Conservation (phyloP, 2,329 filamentous ascomycete genomes). For the Beauveria varroae region DNA sequence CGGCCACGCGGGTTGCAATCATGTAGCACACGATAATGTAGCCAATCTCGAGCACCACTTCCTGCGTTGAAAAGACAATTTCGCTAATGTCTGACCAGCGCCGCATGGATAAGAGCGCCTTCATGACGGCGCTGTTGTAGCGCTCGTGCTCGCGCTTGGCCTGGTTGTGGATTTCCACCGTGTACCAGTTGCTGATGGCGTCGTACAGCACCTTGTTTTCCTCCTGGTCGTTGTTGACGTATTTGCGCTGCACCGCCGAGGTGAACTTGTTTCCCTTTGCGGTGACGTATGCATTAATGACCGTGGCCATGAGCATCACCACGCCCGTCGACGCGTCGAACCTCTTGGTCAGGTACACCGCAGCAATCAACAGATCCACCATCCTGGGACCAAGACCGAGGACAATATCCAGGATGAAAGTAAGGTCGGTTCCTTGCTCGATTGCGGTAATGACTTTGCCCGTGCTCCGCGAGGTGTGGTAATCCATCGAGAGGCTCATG, state of each 20-base stretch:
- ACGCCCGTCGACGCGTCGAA: slow-evolving; percentile 31
- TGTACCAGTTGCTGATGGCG: slow-evolving; percentile 38
- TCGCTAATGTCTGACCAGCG: slow-evolving; percentile 11
- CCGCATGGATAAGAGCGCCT: slow-evolving; percentile 9
- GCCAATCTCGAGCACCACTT: slow-evolving; percentile 15
- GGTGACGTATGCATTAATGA: slow-evolving; percentile 14
- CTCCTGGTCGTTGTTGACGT: slow-evolving; percentile 12
- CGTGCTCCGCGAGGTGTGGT: slow-evolving; percentile 56
- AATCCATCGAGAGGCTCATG: slow-evolving; percentile 60
- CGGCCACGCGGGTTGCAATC: slow-evolving; percentile 5
- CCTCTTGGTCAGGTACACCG: slow-evolving; percentile 50
- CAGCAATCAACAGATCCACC: slow-evolving; percentile 51
- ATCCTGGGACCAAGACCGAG: slow-evolving; percentile 53
- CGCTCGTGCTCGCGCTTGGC: slow-evolving; percentile 18
- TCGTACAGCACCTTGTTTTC: slow-evolving; percentile 17
- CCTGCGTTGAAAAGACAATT: slow-evolving; percentile 10
- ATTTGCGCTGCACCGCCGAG: slow-evolving; percentile 11
- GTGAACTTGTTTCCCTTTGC: slow-evolving; percentile 14
- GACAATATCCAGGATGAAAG: slow-evolving; percentile 48
- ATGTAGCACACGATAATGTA: slow-evolving; percentile 19
- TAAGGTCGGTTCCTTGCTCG: slow-evolving; percentile 51
- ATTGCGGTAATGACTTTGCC: slow-evolving; percentile 55
- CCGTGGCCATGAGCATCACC: slow-evolving; percentile 16
- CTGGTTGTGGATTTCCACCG: slow-evolving; percentile 36
- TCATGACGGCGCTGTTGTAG: slow-evolving; percentile 13